Conservation (phyloP, 805 yeast genomes). For the Candida pseudoglaebosa region DNA sequence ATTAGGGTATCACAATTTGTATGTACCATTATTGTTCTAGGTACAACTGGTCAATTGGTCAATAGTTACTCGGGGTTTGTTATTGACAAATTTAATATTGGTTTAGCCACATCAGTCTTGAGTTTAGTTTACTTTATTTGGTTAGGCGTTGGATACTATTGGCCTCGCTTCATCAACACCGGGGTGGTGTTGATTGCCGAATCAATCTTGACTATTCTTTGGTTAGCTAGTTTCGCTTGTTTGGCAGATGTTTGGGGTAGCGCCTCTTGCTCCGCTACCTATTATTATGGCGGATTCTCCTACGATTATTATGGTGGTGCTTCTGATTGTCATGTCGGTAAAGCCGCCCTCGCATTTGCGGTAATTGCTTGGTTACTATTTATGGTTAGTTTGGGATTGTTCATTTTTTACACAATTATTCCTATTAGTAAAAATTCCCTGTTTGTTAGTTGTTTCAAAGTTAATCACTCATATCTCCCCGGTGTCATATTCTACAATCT, state of each 20-base stretch:
- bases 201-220: slow-evolving; percentile 15
- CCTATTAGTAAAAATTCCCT: slow-evolving; percentile 10
- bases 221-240: slow-evolving; percentile 21
- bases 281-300: slow-evolving; percentile 2
- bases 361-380: slow-evolving; percentile 19
- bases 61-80: slow-evolving; percentile 5
- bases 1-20: slow-evolving; percentile 14
- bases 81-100: slow-evolving; percentile 8
- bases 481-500: too few species aligned
- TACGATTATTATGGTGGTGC: neutral
- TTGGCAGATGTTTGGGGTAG: slow-evolving; percentile 18
- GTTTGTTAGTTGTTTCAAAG: neutral
- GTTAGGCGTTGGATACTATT: slow-evolving; percentile 10
- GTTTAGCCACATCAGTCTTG: slow-evolving; percentile 12
- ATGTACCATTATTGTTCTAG: slow-evolving; percentile 14
- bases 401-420: slow-evolving; percentile 13
- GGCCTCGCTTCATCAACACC: slow-evolving; percentile 9
- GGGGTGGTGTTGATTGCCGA: slow-evolving; percentile 14
- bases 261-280: slow-evolving; percentile 7
- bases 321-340: slow-evolving; percentile 16
- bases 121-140: slow-evolving; percentile 8
- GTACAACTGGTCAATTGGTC: slow-evolving; percentile 13
- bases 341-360: slow-evolving; percentile 19
- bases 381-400: slow-evolving; percentile 13
- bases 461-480: neutral